Evolutionary conservation across 176 grass and related monocot genomes (phyloP).

Genomic region (Elaeis guineensis): DNA sequence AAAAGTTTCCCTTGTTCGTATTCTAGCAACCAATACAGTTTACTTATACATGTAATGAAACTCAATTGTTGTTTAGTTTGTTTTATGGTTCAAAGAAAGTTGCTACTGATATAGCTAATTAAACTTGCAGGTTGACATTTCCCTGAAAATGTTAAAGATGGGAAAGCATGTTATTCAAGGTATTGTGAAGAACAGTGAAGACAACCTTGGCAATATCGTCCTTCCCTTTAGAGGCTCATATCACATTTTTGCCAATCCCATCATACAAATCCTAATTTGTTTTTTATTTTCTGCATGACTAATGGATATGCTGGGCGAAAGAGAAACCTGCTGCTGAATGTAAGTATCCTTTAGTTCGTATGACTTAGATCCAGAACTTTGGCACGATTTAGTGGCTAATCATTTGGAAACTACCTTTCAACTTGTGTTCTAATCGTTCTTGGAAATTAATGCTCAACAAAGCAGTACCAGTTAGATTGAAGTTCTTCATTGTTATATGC

Average conservation of each 20-base stretch:
- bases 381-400: background rate
- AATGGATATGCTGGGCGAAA: slow-evolving; percentile 28
- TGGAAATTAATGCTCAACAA: too few relatives aligned
- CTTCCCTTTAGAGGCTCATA: background rate
- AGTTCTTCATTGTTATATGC: too few relatives aligned
- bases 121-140: slow-evolving; percentile 79
- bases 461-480: too few relatives aligned
- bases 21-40: too few relatives aligned
- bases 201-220: background rate
- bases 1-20: too few relatives aligned
- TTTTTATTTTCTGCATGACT: slow-evolving; percentile 25
- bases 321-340: slow-evolving; percentile 98
- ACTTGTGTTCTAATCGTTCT: too few relatives aligned
- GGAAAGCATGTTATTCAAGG: slow-evolving; percentile 98
- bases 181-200: slow-evolving; percentile 26
- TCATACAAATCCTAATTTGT: slow-evolving; percentile 27
- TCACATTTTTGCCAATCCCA: too few relatives aligned
- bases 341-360: slow-evolving; percentile 30
- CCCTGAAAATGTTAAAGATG: slow-evolving; percentile 71
- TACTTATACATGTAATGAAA: background rate
- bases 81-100: background rate
- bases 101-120: background rate
- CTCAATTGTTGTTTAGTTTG: background rate
- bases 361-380: slow-evolving; percentile 7
- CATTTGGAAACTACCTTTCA: too few relatives aligned